These are phyloP conservation scores for Starmerella floris DNA, from an alignment of 805 yeast species.

Conservation along the genomic window DNA sequence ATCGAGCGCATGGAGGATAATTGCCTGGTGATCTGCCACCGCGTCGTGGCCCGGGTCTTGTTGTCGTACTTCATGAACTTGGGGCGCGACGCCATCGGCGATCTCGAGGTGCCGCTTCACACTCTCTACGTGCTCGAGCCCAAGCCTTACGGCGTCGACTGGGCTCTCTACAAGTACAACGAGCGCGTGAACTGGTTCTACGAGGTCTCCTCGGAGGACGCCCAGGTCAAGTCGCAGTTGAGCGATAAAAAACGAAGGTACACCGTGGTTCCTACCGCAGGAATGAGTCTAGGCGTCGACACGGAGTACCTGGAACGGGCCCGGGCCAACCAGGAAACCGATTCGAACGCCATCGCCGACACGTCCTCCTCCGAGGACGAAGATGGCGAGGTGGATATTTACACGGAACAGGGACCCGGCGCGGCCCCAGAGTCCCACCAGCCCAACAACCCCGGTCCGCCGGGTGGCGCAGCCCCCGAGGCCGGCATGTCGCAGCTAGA, in stretches of 20 bases:
- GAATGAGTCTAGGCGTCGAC: constrained; percentile 19
- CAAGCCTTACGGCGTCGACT: constrained; percentile 90
- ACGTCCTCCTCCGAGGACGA: constrained; percentile 8
- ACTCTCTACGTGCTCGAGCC: constrained; percentile 82
- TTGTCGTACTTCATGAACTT: constrained; percentile 82
- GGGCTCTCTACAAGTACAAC: constrained; percentile 78
- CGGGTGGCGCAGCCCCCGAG: too few species aligned
- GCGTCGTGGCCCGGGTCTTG: constrained; percentile 79
- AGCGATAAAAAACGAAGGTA: constrained; percentile 21
- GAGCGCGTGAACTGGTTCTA: constrained; percentile 66
- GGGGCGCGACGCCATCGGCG: constrained; percentile 63
- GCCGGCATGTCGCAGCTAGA: background rate
- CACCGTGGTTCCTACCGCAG: constrained; percentile 22
- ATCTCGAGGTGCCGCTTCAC: constrained; percentile 84
- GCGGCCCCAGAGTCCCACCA: background rate
- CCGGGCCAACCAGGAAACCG: background rate
- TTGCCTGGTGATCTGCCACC: constrained; percentile 67
- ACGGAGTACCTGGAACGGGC: background rate
- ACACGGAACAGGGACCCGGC: background rate
- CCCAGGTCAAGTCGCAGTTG: constrained; percentile 19
- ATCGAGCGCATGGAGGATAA: constrained; percentile 85
- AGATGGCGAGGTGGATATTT: background rate
- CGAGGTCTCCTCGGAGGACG: constrained; percentile 36
- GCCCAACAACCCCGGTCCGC: too few species aligned
- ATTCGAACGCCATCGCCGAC: constrained; percentile 5